A percentile compares a stretch with the other conserved stretches of the same genome.
Conservation (phyloP, 2,329 filamentous ascomycete species). For the Westerdykella sp. region DNA sequence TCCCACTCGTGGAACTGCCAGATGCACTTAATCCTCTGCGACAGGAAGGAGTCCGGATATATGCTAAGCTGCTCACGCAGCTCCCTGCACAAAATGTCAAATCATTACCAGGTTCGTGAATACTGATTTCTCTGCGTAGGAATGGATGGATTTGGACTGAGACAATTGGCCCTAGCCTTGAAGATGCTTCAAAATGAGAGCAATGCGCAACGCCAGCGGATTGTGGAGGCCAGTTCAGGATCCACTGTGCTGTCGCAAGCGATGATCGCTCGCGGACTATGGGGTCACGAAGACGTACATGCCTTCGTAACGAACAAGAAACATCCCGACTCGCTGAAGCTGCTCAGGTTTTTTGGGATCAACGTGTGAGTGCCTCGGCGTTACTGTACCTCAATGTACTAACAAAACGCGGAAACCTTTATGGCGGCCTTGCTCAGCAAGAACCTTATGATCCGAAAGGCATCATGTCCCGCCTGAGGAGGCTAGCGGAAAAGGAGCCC, state of each 20-base stretch:
- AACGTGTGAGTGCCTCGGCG: constrained; percentile 39
- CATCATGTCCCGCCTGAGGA: constrained; percentile 46
- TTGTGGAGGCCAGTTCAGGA: constrained; percentile 57
- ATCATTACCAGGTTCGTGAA: constrained; percentile 49
- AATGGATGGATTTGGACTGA: background rate
- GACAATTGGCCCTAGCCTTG: constrained; percentile 34
- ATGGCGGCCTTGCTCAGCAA: constrained; percentile 54
- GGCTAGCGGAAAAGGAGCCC: constrained; percentile 39
- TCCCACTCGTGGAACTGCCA: constrained; percentile 58
- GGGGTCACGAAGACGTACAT: constrained; percentile 47
- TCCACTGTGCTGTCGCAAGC: constrained; percentile 58
- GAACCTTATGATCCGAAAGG: constrained; percentile 51
- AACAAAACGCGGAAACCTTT: constrained; percentile 42
- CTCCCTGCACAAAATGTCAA: constrained; percentile 62
- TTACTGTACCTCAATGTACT: background rate
- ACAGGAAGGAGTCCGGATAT: constrained; percentile 55
- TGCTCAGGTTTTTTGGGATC: constrained; percentile 56
- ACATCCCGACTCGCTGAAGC: constrained; percentile 46
- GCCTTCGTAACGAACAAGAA: constrained; percentile 58
- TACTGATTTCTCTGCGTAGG: background rate
- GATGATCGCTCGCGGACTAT: constrained; percentile 48
- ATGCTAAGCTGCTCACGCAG: constrained; percentile 61
- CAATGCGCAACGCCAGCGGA: constrained; percentile 43
- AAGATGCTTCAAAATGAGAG: constrained; percentile 46
- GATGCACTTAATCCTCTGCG: constrained; percentile 52